Evolutionary conservation across 768 basidiomycete species (phyloP), one percentile per base, ranked within the genome.

Genomic region (Lactarius indigo): DNA sequence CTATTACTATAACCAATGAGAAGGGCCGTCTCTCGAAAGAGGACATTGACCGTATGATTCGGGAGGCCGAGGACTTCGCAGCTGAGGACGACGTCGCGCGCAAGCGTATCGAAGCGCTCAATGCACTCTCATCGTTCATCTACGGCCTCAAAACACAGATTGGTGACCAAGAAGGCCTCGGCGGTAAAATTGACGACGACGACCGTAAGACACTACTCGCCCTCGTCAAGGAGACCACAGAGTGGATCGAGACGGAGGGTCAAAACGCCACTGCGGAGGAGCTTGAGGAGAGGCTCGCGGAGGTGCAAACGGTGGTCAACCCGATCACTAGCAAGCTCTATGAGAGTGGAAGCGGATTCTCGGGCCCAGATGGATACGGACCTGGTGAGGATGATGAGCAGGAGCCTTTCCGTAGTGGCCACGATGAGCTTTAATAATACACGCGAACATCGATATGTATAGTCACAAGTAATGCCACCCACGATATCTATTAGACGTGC

Each of bases 41-140:
- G 85, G 77, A 97, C 68, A 96, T 97, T 68, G 95, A 97, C 74
- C 91, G 94, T 68, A 97, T 96, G 95, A 91, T 97, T 64, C 85
- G 82, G 35, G 95, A 97, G 73, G 94, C 94, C 5, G 94, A 98
- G 83, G 88, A 94, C 74, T 96, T 92, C 71, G 90, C 90, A 1
- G 77, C 84, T 8, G 90, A 92, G 78, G 92, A 93, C 65, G 91
- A 80, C 41, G 84, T 84, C 52, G 87, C 89, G 75, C 85, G 89
- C 71, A 91, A 90, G 78, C 88, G 90, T 58, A 91, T 93, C 68
- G 93, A 94, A 74, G 83, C 90, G n/a, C 85, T 93, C 65, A 93
- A 94, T 80, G 81, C 81, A 28, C 84, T 94, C 56, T 92, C 91
- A 18, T 84, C 89, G 55, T 92, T 88, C 75, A 85, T 96, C 70